These are phyloP conservation scores for Stipa capillata DNA, from an alignment of 176 grass and related monocot genomes.

Conservation along the genomic window DNA sequence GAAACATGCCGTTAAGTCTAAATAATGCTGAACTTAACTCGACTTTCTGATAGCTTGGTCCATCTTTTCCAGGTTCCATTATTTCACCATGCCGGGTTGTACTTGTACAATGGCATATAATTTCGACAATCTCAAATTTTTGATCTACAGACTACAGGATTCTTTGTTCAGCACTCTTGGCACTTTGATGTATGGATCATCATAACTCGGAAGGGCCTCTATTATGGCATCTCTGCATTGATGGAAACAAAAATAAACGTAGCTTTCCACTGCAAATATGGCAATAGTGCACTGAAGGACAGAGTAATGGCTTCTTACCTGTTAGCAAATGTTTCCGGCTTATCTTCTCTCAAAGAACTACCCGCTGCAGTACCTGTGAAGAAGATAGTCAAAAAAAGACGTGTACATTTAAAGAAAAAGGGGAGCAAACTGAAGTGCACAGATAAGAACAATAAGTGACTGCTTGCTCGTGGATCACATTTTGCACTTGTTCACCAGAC, in stretches of 20 bases:
- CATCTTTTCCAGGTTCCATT: background rate
- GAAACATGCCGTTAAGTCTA: background rate
- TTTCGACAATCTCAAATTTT: background rate
- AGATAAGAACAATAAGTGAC: too few relatives aligned
- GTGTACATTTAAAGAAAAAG: too few relatives aligned
- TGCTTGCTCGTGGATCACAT: background rate
- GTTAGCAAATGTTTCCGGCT: constrained; percentile 66
- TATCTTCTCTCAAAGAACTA: constrained; percentile 58
- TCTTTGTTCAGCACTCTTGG: constrained; percentile 82
- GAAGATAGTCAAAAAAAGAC: background rate
- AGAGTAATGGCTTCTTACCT: constrained; percentile 28
- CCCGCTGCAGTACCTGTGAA: constrained; percentile 30
- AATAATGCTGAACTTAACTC: background rate
- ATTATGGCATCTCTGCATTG: constrained; percentile 60
- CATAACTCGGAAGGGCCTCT: constrained; percentile 59
- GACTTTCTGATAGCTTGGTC: background rate
- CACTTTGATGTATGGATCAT: constrained; percentile 82
- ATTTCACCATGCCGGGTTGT: background rate
- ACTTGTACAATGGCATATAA: background rate
- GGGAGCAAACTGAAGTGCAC: too few relatives aligned
- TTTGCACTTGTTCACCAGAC: background rate
- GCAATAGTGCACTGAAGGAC: background rate
- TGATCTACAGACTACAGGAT: constrained; percentile 15
- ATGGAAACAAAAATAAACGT: background rate
- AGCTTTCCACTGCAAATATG: background rate